Base-by-base conservation (phyloP, 345 rosid genomes). In the Microcos paniculata region DNA sequence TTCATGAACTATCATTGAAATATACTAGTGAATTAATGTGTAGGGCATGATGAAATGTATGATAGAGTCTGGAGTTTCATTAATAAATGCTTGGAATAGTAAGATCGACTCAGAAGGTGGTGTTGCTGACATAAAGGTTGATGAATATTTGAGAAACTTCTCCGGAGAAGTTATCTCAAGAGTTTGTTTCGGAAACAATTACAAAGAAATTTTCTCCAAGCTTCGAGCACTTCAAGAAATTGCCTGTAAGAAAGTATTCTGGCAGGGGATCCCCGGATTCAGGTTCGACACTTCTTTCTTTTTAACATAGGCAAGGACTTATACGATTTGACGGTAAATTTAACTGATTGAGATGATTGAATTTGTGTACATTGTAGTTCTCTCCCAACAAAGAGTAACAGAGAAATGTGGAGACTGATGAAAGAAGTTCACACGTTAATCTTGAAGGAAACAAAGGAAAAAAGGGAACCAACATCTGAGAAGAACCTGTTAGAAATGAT, bases 111-210 rank as follows among this genome's bases (percentile, higher is more conserved):
- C 78, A 1, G 57, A 56, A n/a, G 79, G 67, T 16, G 72, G 71
- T 7, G 51, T 24, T 4, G 69, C 72, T 0, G 85, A 76, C 33
- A 73, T 83, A 4, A 79, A 65, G 18, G 76, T 83, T 5, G 90
- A 85, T 16, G 87, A 72, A 53, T 82, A 85, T 53, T 80, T 88
- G 73, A 83, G 84, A 78, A 83, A 71, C 35, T 82, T 85, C 35
- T 88, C 94, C 1, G 91, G 87, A 9, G 90, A 89, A 51, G 88
- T 91, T 19, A 88, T 93, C 63, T 80, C 96, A n/a, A 84, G 82
- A 69, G 85, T 88, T 62, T 90, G 89, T 71, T 90, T 91, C 70
- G 93, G 92, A 13, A 88, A 87, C 64, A 82, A 85, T 62, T 86
- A 85, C 62, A 87, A 81, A 81, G 85, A 88, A 77, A 87, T 90